Evolutionary conservation across 139 green algal genomes (phyloP), one percentile per base, ranked within the genome.

Genomic region (Coccomyxa sp.): DNA sequence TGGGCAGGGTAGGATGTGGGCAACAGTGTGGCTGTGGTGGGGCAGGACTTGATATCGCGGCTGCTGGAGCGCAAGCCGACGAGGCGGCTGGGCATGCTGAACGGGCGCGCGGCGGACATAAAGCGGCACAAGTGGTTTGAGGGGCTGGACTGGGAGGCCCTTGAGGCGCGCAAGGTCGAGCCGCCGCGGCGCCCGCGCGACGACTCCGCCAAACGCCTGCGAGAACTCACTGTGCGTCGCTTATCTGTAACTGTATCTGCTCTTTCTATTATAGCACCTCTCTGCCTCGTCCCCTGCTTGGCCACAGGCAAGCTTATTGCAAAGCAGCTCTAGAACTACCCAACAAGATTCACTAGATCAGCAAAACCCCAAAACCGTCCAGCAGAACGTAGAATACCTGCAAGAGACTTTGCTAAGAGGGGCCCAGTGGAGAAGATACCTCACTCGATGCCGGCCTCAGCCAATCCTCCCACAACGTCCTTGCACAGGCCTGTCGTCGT

Each of bases 91-190:
- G 96, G 96, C 76, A 97, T 97, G 92, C 88, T 98, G 57, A 92
- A 88, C 77, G 93, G 92, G 16, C 86, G 92, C 4, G 93, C 91
- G 0, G 60, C 81, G n/a, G 96, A 98, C 85, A 91, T 99, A 76
- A 98, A 97, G 91, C 88, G 85, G 58, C 96, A 99, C 89, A 87
- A 87, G 58, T 99, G 96, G 96, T 98, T 99, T 88, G 93, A 95
- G 28, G 91, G 89, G 38, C 88, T 98, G 74, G 91, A 97, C 78
- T 98, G 96, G 96, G 93, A 95, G 13, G 90, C 91, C 79, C 89
- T 99, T 82, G 91, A 93, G 79, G 91, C 92, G 1, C 86, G 93
- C 38, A 90, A 94, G 63, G 76, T 95, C 82, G 80, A 76, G 25
- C 86, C 94, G 21, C 89, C 90, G 27, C 89, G 93, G 68, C 89